Conservation (phyloP, 352 stramenopile genomes). For the Albugo laibachii region DNA sequence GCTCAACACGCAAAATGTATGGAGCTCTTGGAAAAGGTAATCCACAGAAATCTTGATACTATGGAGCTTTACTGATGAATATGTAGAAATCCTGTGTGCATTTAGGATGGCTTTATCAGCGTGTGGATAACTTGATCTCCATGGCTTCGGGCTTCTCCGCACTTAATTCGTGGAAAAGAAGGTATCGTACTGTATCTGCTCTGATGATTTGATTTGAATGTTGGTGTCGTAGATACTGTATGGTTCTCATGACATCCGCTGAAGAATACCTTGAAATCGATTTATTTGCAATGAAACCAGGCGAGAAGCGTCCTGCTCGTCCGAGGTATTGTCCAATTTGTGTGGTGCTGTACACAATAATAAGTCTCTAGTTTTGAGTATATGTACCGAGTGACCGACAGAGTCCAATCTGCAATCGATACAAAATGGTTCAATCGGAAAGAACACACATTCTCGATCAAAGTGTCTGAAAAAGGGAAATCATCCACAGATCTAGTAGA, state of each 20-base stretch:
- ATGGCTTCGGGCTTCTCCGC: slow-evolving; percentile 43
- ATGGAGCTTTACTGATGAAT: not conserved
- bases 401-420: slow-evolving; percentile 29
- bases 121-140: slow-evolving; percentile 61
- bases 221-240: slow-evolving; percentile 36
- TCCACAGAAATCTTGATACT: slow-evolving; percentile 5
- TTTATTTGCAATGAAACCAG: slow-evolving; percentile 54
- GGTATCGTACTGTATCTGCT: slow-evolving; percentile 11
- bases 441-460: slow-evolving; percentile 43
- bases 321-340: slow-evolving; percentile 18
- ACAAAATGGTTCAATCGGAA: slow-evolving; percentile 45
- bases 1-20: slow-evolving; percentile 3
- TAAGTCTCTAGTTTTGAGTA: slow-evolving; percentile 20
- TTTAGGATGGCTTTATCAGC: slow-evolving; percentile 65
- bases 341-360: not conserved
- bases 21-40: slow-evolving; percentile 2
- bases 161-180: slow-evolving; percentile 67
- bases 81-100: slow-evolving; percentile 57
- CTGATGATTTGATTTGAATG: not conserved
- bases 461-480: slow-evolving; percentile 33
- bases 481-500: slow-evolving; percentile 15
- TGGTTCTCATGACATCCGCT: slow-evolving; percentile 39
- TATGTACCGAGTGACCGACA: slow-evolving; percentile 35
- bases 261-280: slow-evolving; percentile 52
- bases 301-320: slow-evolving; percentile 42